Evolutionary conservation across 2,329 filamentous ascomycete genomes (phyloP), one percentile per base, ranked within the genome.

Genomic region (Tricladium varicosporioides): DNA sequence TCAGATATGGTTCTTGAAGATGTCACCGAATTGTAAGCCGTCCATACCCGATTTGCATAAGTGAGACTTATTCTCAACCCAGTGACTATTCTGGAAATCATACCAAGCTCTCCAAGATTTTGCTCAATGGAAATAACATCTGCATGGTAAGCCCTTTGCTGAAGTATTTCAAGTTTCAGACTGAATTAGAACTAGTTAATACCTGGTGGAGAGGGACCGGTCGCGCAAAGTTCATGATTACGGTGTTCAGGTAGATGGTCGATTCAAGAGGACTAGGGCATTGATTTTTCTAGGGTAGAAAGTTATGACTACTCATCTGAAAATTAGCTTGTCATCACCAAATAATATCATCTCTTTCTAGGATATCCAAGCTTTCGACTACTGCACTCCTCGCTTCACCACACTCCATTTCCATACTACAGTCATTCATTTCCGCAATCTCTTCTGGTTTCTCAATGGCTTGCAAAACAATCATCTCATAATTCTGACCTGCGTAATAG

Each of bases 1-100:
- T 52, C 65, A 97, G 93, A 99, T 75, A 99, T 99, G 92, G 94
- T 99, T 5, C 77, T 99, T 32, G 92, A 97, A 72, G 91, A 99
- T 66, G 94, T 97, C 61, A 97, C 92, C 33, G 94, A 99, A 77
- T 96, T 92, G 93, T 94, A 81, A 66, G 87, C 67, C 36, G 56
- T 27, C 22, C n/a, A 9, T 43, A 44, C 7, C 5, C 51, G 7
- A 31, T 10, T 46, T 2, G 5, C 18, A 5, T 14, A 27, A 5
- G 14, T 5, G n/a, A 42, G 46, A 27, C 48, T 66, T 15, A 63
- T 48, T 31, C 9, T 13, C 4, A 75, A 95, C 42, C n/a, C 52
- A 97, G 93, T 72, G 94, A 99, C 76, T 96, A 96, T 76, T 87
- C 87, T 5, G 93, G 93, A 60, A 85, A 88, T 67, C 88, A 93